These are phyloP conservation scores for Ceratocystis lukuohia DNA, from an alignment of 2,329 filamentous ascomycete species.

Conservation along the genomic window DNA sequence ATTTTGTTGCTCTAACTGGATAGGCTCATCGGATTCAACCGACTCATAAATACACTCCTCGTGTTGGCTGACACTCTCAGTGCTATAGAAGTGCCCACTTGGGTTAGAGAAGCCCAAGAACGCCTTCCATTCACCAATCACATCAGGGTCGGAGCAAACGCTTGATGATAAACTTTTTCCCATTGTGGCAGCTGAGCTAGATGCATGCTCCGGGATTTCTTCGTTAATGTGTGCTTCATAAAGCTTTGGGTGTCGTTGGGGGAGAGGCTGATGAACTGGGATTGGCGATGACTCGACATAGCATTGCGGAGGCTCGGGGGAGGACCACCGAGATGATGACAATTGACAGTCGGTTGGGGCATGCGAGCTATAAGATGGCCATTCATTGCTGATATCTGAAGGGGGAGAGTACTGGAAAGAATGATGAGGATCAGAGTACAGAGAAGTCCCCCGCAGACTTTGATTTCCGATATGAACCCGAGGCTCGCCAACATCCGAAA, in stretches of 20 bases:
- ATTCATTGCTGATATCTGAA: neutral
- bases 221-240: neutral
- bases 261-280: slow-evolving; percentile 12
- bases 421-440: neutral
- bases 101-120: slow-evolving; percentile 11
- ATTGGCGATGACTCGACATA: slow-evolving; percentile 12
- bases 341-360: neutral
- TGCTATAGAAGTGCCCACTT: neutral
- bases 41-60: neutral
- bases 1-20: neutral
- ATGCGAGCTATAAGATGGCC: neutral
- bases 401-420: neutral
- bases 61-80: neutral
- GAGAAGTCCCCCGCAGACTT: slow-evolving; percentile 11
- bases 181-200: slow-evolving; percentile 2
- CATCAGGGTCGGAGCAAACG: slow-evolving; percentile 6
- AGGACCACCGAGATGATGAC: neutral
- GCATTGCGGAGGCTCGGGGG: neutral
- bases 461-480: slow-evolving; percentile 16
- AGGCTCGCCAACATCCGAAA: slow-evolving; percentile 6
- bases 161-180: slow-evolving; percentile 8
- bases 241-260: slow-evolving; percentile 3
- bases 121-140: slow-evolving; percentile 11
- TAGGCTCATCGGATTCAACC: neutral
- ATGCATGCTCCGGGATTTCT: neutral